phyloP scores from a whole-genome alignment of 306 rosid species.

The Lablab purpureus region DNA sequence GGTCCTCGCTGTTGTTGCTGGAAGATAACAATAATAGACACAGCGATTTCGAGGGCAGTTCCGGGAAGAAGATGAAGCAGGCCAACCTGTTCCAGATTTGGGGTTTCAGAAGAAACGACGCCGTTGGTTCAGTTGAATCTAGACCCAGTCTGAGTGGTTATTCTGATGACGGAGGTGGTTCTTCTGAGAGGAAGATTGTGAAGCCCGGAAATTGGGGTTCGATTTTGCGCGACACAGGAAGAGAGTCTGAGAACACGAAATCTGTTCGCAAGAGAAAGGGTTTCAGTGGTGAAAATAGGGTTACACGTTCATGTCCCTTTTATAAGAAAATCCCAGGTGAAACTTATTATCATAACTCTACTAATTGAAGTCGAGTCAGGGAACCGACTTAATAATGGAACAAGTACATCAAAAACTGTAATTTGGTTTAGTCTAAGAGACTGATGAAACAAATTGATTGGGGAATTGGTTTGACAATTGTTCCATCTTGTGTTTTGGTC shows the following conservation, averaged over 20 bases:
- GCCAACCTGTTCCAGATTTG: constrained; percentile 55
- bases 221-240: constrained; percentile 35
- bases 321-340: constrained; percentile 66
- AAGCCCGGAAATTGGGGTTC: constrained; percentile 48
- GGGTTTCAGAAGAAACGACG: constrained; percentile 47
- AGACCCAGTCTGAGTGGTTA: background rate
- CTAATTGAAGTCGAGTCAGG: background rate
- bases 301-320: constrained; percentile 56
- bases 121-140: constrained; percentile 31
- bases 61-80: constrained; percentile 55
- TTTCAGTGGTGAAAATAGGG: constrained; percentile 30
- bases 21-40: background rate
- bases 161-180: constrained; percentile 13
- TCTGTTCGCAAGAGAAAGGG: constrained; percentile 46
- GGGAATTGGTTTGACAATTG: background rate
- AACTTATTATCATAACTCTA: background rate
- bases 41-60: constrained; percentile 2
- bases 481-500: background rate
- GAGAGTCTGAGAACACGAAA: constrained; percentile 31
- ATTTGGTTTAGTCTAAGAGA: background rate
- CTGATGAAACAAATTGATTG: constrained; percentile 32
- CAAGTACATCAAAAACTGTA: background rate
- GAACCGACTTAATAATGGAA: background rate
- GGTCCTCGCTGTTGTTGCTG: constrained; percentile 40
- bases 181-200: constrained; percentile 49